Percentiles rank a stretch among this genome's conserved stretches.
Conservation (phyloP, 306 rosid genomes). For the Herpetospermum pedunculosum region DNA sequence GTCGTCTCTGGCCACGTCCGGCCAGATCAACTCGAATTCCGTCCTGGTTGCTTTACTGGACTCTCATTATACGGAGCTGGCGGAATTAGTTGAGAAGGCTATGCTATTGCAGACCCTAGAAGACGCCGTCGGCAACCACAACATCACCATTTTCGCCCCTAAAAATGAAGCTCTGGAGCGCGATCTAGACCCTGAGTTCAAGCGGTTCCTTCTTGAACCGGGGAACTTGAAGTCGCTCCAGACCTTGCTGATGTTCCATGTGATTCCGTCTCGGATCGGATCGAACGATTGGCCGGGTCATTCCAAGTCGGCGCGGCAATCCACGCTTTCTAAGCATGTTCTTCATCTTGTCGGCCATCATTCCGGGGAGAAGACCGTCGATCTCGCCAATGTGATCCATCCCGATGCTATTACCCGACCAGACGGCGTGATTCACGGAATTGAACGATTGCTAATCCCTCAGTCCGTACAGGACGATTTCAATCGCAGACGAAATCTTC, state of each 20-base stretch:
- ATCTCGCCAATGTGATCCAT: constrained; percentile 11
- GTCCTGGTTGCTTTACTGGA: constrained; percentile 22
- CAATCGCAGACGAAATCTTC: constrained; percentile 17
- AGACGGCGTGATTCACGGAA: constrained; percentile 20
- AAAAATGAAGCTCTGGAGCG: constrained; percentile 23
- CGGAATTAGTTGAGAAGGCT: constrained; percentile 21
- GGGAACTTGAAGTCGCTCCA: constrained; percentile 16
- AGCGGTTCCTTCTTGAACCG: constrained; percentile 19
- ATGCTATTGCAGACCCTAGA: constrained; percentile 14
- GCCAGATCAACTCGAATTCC: constrained; percentile 22
- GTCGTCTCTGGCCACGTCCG: background rate
- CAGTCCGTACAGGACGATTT: constrained; percentile 17
- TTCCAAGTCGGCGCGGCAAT: constrained; percentile 1
- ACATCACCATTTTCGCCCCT: constrained; percentile 20
- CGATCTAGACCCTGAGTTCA: constrained; percentile 21
- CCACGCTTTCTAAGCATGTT: constrained; percentile 4
- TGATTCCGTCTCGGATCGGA: constrained; percentile 15
- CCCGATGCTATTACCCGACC: constrained; percentile 19
- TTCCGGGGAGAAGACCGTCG: constrained; percentile 17
- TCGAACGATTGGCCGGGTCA: constrained; percentile 10
- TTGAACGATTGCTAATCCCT: constrained; percentile 19
- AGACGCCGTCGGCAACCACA: constrained; percentile 14
- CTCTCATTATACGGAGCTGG: constrained; percentile 22
- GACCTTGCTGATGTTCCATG: constrained; percentile 17
- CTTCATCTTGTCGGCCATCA: constrained; percentile 1